These are phyloP conservation scores for Emmonsiellopsis sp. DNA, from an alignment of 2,329 filamentous ascomycete genomes.

Conservation along the genomic window DNA sequence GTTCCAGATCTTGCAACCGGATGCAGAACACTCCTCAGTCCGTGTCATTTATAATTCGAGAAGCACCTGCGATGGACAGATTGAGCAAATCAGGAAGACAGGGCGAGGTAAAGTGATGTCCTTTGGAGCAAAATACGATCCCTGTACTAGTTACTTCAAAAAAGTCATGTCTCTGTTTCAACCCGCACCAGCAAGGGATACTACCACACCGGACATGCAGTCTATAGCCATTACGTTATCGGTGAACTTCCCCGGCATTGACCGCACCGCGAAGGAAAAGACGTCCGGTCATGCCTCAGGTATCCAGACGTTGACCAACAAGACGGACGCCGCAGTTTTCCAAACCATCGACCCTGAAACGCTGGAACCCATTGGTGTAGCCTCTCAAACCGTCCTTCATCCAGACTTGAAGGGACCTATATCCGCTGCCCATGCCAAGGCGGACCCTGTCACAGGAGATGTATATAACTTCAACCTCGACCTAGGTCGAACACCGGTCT, in stretches of 20 bases:
- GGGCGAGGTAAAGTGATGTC: slow-evolving; percentile 49
- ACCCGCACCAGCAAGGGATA: slow-evolving; percentile 13
- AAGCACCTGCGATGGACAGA: slow-evolving; percentile 54
- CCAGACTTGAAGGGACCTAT: slow-evolving; percentile 57
- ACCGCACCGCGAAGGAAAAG: slow-evolving; percentile 15
- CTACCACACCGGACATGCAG: slow-evolving; percentile 20
- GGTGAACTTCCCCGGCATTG: slow-evolving; percentile 52
- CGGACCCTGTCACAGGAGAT: slow-evolving; percentile 64
- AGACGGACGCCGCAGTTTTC: slow-evolving; percentile 47
- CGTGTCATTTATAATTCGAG: slow-evolving; percentile 63
- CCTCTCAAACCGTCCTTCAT: slow-evolving; percentile 53
- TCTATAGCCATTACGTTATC: slow-evolving; percentile 61
- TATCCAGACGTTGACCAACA: slow-evolving; percentile 48
- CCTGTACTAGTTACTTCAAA: slow-evolving; percentile 62
- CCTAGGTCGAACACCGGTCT: slow-evolving; percentile 47
- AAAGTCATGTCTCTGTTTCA: slow-evolving; percentile 59
- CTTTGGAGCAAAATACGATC: slow-evolving; percentile 65
- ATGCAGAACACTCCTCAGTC: slow-evolving; percentile 19
- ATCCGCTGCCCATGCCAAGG: slow-evolving; percentile 61
- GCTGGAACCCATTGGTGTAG: slow-evolving; percentile 60
- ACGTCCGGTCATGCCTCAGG: slow-evolving; percentile 19
- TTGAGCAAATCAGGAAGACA: slow-evolving; percentile 50
- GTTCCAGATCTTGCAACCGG: slow-evolving; percentile 54
- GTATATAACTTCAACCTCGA: slow-evolving; percentile 75
- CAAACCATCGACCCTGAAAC: slow-evolving; percentile 60